Percentiles rank a stretch among this genome's conserved stretches.
phyloP scores from a whole-genome alignment of 805 yeast genomes.

The Cyberlindnera mrakii region DNA sequence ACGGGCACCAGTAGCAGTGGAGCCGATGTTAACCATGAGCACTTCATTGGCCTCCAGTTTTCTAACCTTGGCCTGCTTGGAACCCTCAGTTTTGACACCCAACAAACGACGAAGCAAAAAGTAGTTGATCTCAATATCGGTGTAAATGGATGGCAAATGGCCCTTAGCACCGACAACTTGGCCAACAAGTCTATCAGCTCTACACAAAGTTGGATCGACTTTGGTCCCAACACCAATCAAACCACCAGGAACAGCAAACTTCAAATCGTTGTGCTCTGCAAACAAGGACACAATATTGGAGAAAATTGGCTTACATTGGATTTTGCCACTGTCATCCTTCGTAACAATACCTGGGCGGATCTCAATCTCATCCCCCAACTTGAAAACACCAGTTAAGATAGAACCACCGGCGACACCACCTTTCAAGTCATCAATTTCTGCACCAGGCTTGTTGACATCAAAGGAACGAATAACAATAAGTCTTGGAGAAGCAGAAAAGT shows the following conservation, averaged over 20 bases:
- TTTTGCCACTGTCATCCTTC: slow-evolving; percentile 80
- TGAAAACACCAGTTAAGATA: slow-evolving; percentile 92
- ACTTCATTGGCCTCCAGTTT: slow-evolving; percentile 93
- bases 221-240: slow-evolving; percentile 99
- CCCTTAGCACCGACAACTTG: slow-evolving; percentile 99
- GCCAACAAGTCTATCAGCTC: slow-evolving; percentile 99
- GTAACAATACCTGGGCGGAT: slow-evolving; percentile 99
- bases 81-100: slow-evolving; percentile 98
- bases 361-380: slow-evolving; percentile 96
- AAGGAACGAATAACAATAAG: slow-evolving; percentile 96
- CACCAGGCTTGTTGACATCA: slow-evolving; percentile 98
- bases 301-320: slow-evolving; percentile 93
- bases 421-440: slow-evolving; percentile 91
- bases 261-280: slow-evolving; percentile 96
- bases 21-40: slow-evolving; percentile 97
- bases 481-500: slow-evolving; percentile 88
- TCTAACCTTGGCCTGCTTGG: slow-evolving; percentile 94
- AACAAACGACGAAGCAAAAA: slow-evolving; percentile 92
- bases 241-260: slow-evolving; percentile 99
- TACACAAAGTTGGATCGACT: slow-evolving; percentile 97
- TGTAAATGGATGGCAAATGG: slow-evolving; percentile 89
- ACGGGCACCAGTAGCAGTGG: slow-evolving; percentile 99
- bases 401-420: slow-evolving; percentile 99
- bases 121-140: slow-evolving; percentile 96
- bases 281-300: slow-evolving; percentile 90